phyloP scores from a whole-genome alignment of 2,329 filamentous ascomycete genomes.

The Botryotinia calthae region DNA sequence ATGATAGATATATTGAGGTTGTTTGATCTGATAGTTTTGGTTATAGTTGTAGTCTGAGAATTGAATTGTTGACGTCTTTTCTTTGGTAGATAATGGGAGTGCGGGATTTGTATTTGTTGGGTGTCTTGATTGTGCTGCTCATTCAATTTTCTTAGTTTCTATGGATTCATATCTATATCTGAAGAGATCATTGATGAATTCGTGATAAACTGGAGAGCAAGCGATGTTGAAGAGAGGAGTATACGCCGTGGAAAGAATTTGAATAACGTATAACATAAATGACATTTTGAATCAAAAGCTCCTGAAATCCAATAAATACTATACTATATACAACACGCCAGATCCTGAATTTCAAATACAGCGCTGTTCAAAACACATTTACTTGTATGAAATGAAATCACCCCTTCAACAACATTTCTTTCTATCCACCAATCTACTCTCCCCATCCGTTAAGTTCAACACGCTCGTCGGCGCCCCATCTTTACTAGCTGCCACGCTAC shows the following conservation, averaged over 20 bases:
- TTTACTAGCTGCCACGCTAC: slow-evolving; percentile 51
- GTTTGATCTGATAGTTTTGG: too few species aligned
- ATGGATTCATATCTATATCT: too few species aligned
- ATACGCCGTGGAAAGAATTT: not conserved
- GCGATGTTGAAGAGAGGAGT: not conserved
- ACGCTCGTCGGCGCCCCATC: slow-evolving; percentile 7
- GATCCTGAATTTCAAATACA: not conserved
- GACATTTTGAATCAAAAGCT: not conserved
- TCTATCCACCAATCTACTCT: slow-evolving; percentile 18
- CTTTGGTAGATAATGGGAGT: too few species aligned
- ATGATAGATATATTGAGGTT: too few species aligned
- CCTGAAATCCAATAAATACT: too few species aligned
- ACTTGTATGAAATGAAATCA: not conserved
- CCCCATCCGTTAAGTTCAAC: slow-evolving; percentile 13
- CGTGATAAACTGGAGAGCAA: not conserved
- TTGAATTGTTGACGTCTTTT: too few species aligned
- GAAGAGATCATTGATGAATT: too few species aligned
- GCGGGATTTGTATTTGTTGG: too few species aligned
- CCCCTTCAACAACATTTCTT: slow-evolving; percentile 2
- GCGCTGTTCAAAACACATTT: not conserved
- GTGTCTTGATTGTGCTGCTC: too few species aligned
- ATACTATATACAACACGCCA: not conserved
- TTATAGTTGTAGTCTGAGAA: too few species aligned
- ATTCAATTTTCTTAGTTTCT: too few species aligned
- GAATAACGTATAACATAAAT: too few species aligned